Evolutionary conservation across 2,329 filamentous ascomycete species (phyloP).

Genomic region (Talaromyces sp.): DNA sequence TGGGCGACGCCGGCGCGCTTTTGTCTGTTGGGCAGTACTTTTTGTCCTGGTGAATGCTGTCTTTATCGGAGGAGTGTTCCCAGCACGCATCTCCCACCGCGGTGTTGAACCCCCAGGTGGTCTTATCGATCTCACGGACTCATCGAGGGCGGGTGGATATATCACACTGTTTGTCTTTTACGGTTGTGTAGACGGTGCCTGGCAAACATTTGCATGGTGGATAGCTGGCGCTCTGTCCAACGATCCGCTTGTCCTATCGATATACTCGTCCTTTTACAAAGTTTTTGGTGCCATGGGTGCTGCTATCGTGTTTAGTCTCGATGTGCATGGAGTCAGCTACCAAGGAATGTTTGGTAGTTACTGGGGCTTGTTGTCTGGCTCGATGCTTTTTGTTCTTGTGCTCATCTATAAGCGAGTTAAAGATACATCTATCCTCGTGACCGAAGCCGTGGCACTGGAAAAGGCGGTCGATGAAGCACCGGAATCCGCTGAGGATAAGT

Average conservation of each 20-base stretch:
- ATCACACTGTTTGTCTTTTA: slow-evolving; percentile 15
- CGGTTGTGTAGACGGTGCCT: slow-evolving; percentile 14
- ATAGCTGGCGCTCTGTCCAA: slow-evolving; percentile 17
- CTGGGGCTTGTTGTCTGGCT: slow-evolving; percentile 17
- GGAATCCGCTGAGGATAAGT: neutral
- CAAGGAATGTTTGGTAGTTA: slow-evolving; percentile 18
- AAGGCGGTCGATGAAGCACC: neutral
- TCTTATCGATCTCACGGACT: slow-evolving; percentile 12
- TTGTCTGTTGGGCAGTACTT: slow-evolving; percentile 14
- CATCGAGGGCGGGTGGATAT: slow-evolving; percentile 11
- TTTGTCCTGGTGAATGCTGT: slow-evolving; percentile 18
- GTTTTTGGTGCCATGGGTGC: slow-evolving; percentile 17
- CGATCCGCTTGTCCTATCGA: slow-evolving; percentile 15
- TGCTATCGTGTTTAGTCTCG: slow-evolving; percentile 17
- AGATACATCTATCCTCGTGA: slow-evolving; percentile 10
- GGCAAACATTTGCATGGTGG: slow-evolving; percentile 18
- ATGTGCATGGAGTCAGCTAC: slow-evolving; percentile 13
- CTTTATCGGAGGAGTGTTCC: slow-evolving; percentile 18
- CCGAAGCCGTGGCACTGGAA: neutral
- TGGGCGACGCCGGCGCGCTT: slow-evolving; percentile 16
- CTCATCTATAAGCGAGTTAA: slow-evolving; percentile 15
- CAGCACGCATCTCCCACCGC: slow-evolving; percentile 12
- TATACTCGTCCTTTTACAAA: slow-evolving; percentile 18
- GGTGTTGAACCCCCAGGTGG: slow-evolving; percentile 8
- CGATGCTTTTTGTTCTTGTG: slow-evolving; percentile 15